phyloP scores from a whole-genome alignment of 495 filamentous ascomycete genomes.

The Hypoxylon lienhwacheense region DNA sequence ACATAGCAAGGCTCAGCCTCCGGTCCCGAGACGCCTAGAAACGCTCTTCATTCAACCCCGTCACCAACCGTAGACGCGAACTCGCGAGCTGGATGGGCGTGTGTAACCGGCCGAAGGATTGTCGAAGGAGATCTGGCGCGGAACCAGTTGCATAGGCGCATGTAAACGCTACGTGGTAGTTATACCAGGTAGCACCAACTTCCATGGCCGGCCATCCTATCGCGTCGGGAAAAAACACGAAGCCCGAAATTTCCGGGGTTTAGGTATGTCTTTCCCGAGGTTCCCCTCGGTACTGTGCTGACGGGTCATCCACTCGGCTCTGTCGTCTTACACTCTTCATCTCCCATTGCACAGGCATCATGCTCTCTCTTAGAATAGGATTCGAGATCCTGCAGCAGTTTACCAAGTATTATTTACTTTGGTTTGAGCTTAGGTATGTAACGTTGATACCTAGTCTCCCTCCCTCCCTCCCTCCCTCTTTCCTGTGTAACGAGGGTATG shows the following conservation, averaged over 20 bases:
- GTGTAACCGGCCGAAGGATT: conserved; percentile 15
- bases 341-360: neutral
- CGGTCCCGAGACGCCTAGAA: conserved; percentile 21
- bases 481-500: neutral
- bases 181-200: conserved; percentile 7
- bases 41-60: neutral
- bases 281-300: neutral
- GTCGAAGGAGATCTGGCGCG: conserved; percentile 25
- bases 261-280: neutral
- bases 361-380: neutral
- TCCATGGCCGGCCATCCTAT: neutral
- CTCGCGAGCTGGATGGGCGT: conserved; percentile 7
- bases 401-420: no score
- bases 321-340: neutral
- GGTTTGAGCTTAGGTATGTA: no score
- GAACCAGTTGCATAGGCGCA: conserved; percentile 13
- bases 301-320: no score
- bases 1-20: conserved; percentile 12
- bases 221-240: neutral
- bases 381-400: neutral
- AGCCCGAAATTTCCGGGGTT: neutral
- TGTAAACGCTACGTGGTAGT: conserved; percentile 20
- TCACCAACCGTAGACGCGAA: conserved; percentile 11
- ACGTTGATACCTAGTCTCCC: no score
- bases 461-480: neutral